These are phyloP conservation scores for sunflower (Helianthus annuus) DNA, from an alignment of 129 eudicot species.

Conservation along the genomic window DNA sequence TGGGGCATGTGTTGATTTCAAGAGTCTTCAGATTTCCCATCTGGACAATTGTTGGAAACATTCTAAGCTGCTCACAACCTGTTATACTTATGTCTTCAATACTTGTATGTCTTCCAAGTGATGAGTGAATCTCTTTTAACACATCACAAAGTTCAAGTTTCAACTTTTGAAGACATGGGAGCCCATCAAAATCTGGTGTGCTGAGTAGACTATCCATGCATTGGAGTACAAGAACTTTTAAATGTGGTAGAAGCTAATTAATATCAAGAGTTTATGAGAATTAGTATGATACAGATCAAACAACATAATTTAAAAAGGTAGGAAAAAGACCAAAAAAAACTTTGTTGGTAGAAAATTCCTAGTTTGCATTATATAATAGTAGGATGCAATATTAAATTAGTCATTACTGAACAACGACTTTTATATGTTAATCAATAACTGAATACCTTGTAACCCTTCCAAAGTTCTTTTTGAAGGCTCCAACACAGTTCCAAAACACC, in stretches of 20 bases:
- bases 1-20: not conserved
- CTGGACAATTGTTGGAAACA: not conserved
- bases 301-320: no score
- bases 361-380: no score
- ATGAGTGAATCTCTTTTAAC: not conserved
- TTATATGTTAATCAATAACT: not conserved
- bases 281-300: no score
- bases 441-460: not conserved
- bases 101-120: not conserved
- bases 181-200: conserved; percentile 8
- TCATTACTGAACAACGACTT: no score
- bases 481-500: not conserved
- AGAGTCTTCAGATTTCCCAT: not conserved
- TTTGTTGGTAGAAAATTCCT: no score
- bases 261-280: no score
- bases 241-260: not conserved
- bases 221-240: not conserved
- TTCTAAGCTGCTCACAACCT: not conserved
- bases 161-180: not conserved
- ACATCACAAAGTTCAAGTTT: not conserved
- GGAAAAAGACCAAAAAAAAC: no score
- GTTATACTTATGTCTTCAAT: not conserved
- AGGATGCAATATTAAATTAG: no score
- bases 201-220: not conserved
- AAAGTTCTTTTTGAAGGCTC: not conserved